Base-by-base conservation (phyloP, 305 asterid species). In the Coffea humblotiana region DNA sequence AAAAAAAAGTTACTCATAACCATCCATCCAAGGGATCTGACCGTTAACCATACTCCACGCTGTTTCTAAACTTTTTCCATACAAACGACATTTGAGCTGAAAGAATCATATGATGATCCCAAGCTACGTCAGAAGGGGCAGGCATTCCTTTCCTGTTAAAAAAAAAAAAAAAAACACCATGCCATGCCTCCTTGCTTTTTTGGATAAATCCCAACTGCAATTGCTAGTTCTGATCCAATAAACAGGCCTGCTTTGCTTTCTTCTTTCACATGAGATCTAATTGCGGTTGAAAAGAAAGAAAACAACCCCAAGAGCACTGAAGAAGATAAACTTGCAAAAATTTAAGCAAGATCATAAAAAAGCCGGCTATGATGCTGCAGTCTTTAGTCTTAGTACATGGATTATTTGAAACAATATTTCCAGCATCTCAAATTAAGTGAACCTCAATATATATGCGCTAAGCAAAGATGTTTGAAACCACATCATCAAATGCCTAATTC, bases 401-500 rank as follows among this genome's bases (percentile, higher is more conserved):
- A 58, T 56, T 56, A 64, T 45, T 77, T 13, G 19, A 56, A 60
- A 18, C 10, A 69, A 51, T 10, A 11, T 69, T 23, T 78, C 76
- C 75, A 54, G 23, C 18, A 78, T 40, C 70, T 40, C 52, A 60
- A 64, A 77, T 27, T 10, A 29, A 14, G 15, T 13, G 11, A 45
- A 11, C 6, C 35, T 45, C 14, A 35, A 2, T 4, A 12, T n/a
- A 37, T 43, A 27, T n/a, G 72, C 27, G 45, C 40, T 75, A 37
- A 16, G 18, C 63, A 47, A 47, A 25, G 25, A 52, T 4, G 25
- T 37, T 9, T 10, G 37, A 23, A 25, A 76, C 49, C 29, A 77
- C 63, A 40, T 40, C 43, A 40, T 69, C 65, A 61, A 67, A 70
- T 45, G 40, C 77, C 82, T 64, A 56, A 60, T 45, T 54, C 82